Evolutionary conservation across 2,329 filamentous ascomycete species (phyloP).

Genomic region (Pseudocercospora macadamiae): DNA sequence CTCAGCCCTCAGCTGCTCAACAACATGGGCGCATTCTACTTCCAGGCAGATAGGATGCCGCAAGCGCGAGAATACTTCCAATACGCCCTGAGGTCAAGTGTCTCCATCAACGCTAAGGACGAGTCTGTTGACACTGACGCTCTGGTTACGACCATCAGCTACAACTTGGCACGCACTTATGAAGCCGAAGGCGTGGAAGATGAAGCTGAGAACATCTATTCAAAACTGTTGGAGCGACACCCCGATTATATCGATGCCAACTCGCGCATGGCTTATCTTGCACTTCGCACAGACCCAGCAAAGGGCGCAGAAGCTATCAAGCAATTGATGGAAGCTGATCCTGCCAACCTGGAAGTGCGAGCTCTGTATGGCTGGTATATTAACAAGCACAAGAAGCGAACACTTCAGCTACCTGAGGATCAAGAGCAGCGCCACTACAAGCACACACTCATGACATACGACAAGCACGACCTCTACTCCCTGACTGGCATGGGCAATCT

Average conservation of each 20-base stretch:
- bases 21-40: slow-evolving; percentile 96
- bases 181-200: slow-evolving; percentile 80
- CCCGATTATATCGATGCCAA: slow-evolving; percentile 88
- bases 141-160: slow-evolving; percentile 92
- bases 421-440: slow-evolving; percentile 94
- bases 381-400: slow-evolving; percentile 82
- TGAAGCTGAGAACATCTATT: slow-evolving; percentile 85
- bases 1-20: slow-evolving; percentile 90
- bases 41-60: slow-evolving; percentile 79
- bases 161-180: slow-evolving; percentile 92
- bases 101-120: slow-evolving; percentile 72
- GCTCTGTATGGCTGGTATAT: slow-evolving; percentile 95
- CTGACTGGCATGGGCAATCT: slow-evolving; percentile 97
- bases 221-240: slow-evolving; percentile 81
- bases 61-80: slow-evolving; percentile 87
- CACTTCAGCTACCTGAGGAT: slow-evolving; percentile 81
- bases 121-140: slow-evolving; percentile 75
- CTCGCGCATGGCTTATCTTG: slow-evolving; percentile 86
- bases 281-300: slow-evolving; percentile 75
- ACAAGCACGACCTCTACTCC: slow-evolving; percentile 98
- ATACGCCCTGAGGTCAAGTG: slow-evolving; percentile 83
- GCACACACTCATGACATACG: slow-evolving; percentile 87
- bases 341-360: slow-evolving; percentile 85
- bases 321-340: slow-evolving; percentile 81
- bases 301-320: slow-evolving; percentile 85